Evolutionary conservation across 768 basidiomycete species (phyloP).

Genomic region (Lactarius quietus): DNA sequence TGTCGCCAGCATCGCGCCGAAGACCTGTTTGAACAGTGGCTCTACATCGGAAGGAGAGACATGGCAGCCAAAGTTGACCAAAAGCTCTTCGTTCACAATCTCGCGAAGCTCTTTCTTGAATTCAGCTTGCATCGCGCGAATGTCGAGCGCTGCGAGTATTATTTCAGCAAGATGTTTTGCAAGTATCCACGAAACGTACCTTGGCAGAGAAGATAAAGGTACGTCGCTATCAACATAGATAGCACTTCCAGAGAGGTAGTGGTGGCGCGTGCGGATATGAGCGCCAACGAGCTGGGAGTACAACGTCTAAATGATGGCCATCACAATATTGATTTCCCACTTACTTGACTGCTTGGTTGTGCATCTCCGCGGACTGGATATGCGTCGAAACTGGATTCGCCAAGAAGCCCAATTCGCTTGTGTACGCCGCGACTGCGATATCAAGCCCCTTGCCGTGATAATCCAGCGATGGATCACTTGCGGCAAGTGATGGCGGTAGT

Average conservation of each 20-base stretch:
- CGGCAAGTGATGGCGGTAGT: constrained; percentile 73
- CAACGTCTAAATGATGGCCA: constrained; percentile 16
- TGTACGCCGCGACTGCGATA: constrained; percentile 79
- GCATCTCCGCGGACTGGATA: constrained; percentile 87
- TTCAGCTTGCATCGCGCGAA: constrained; percentile 70
- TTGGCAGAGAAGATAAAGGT: constrained; percentile 77
- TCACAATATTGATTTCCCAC: constrained; percentile 29
- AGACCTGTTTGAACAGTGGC: constrained; percentile 39
- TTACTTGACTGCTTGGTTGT: constrained; percentile 88
- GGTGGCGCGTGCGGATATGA: constrained; percentile 80
- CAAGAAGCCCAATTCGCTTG: constrained; percentile 80
- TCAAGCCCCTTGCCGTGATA: constrained; percentile 84
- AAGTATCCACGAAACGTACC: constrained; percentile 2
- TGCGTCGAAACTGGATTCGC: constrained; percentile 86
- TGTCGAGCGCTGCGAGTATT: constrained; percentile 53
- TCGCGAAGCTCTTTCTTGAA: constrained; percentile 49
- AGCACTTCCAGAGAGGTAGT: constrained; percentile 74
- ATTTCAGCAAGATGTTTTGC: background rate
- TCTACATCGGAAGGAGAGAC: constrained; percentile 35
- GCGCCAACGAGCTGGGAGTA: constrained; percentile 63
- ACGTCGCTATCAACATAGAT: constrained; percentile 67
- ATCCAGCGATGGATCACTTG: constrained; percentile 75
- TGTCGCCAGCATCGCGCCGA: constrained; percentile 43
- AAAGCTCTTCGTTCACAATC: constrained; percentile 52
- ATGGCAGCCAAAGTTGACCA: constrained; percentile 40